A percentile compares a stretch with the other conserved stretches of the same genome.
Evolutionary conservation across 2,329 filamentous ascomycete genomes (phyloP).

Genomic region (Colletotrichum kahawae): DNA sequence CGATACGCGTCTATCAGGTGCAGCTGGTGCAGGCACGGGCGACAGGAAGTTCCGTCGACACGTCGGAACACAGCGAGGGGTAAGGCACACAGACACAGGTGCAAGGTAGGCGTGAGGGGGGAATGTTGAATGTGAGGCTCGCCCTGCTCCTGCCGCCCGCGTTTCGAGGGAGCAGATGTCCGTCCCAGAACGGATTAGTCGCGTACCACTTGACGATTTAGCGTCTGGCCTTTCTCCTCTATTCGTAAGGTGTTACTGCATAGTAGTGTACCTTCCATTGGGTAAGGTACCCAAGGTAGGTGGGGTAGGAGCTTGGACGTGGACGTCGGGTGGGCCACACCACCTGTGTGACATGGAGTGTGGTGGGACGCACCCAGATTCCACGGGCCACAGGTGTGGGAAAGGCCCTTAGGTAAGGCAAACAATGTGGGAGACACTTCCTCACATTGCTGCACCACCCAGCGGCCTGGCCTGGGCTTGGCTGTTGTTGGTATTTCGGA

Average conservation of each 20-base stretch:
- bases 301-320: background rate
- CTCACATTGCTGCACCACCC: background rate
- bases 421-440: background rate
- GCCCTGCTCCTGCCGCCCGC: background rate
- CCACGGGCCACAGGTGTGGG: background rate
- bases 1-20: background rate
- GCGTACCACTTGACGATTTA: background rate
- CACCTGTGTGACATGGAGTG: background rate
- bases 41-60: background rate
- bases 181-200: background rate
- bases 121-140: background rate
- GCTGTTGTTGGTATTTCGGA: background rate
- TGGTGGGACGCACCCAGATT: background rate
- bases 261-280: too few relatives aligned
- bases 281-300: background rate
- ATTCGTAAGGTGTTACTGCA: too few relatives aligned
- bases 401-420: background rate
- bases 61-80: background rate
- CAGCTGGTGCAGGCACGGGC: background rate
- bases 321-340: background rate
- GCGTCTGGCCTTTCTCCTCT: background rate
- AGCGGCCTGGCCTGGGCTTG: background rate
- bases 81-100: background rate
- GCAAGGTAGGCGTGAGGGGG: background rate
- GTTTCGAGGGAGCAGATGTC: background rate